Evolutionary conservation across 192 early-diverging fungal species (phyloP).

Genomic region (Rhizoclosmatium sp.): DNA sequence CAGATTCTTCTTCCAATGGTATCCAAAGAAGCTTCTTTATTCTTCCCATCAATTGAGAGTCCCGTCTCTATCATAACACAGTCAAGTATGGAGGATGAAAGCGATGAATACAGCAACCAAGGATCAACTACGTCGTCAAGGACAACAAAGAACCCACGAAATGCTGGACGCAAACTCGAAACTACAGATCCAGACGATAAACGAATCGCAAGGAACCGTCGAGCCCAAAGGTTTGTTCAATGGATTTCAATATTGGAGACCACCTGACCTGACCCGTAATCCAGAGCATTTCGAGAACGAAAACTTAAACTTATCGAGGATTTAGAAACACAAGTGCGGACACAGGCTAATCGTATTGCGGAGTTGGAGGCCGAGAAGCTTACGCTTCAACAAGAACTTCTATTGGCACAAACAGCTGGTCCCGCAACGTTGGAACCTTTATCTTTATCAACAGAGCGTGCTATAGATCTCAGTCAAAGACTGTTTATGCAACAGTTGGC

Average conservation of each 20-base stretch:
- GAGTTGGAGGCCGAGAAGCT: not conserved
- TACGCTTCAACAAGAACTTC: not conserved
- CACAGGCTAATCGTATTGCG: not conserved
- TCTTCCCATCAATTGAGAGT: too few species aligned
- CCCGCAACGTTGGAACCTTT: too few species aligned
- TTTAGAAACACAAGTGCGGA: conserved; percentile 10
- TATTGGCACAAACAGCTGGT: too few species aligned
- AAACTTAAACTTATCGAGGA: conserved; percentile 1
- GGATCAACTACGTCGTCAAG: too few species aligned
- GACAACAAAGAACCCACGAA: not conserved
- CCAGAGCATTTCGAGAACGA: conserved; percentile 3
- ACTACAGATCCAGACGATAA: not conserved
- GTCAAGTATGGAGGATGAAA: too few species aligned
- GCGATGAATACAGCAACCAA: too few species aligned
- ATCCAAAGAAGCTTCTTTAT: too few species aligned
- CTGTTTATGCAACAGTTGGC: too few species aligned
- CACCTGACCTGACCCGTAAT: not conserved
- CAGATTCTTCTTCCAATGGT: too few species aligned
- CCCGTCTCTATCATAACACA: too few species aligned
- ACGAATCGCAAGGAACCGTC: not conserved
- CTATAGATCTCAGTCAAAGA: too few species aligned
- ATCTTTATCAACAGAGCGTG: too few species aligned
- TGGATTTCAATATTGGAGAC: not conserved
- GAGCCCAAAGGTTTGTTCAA: not conserved
- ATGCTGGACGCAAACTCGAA: not conserved